Conservation (phyloP, 1,139 yeast genomes). For the Entelexis sorbosivorans region DNA sequence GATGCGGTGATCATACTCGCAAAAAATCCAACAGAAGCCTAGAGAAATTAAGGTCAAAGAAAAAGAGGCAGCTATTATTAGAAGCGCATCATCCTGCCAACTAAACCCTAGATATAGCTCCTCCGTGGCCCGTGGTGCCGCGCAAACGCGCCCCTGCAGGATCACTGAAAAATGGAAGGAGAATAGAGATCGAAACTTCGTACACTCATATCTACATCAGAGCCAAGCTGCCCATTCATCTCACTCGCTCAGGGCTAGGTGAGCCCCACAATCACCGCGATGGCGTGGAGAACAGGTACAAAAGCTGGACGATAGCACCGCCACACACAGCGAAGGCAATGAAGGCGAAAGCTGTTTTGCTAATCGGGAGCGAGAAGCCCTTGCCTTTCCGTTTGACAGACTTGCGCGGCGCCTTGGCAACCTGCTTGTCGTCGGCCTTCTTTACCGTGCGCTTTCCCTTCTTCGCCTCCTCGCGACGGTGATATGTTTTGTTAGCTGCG, state of each 20-base stretch:
- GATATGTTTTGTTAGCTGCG: conserved; percentile 71
- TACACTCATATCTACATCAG: too few species aligned
- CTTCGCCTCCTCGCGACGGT: conserved; percentile 54
- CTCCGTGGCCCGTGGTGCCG: too few species aligned
- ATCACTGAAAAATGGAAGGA: too few species aligned
- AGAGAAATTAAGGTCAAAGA: too few species aligned
- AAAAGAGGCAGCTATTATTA: too few species aligned
- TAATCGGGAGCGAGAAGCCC: conserved; percentile 1
- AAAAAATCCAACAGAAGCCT: too few species aligned
- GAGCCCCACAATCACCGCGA: conserved; percentile 1
- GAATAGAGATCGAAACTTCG: too few species aligned
- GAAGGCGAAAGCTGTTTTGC: conserved; percentile 13
- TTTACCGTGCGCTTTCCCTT: conserved; percentile 38
- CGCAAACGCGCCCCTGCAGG: too few species aligned
- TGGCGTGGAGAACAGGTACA: conserved; percentile 28
- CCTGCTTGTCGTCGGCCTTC: conserved; percentile 1
- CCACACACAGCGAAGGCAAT: conserved; percentile 66
- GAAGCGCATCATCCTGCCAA: too few species aligned
- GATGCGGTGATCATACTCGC: too few species aligned
- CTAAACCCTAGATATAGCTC: too few species aligned
- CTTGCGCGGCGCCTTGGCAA: conserved; percentile 1
- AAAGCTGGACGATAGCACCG: conserved; percentile 66
- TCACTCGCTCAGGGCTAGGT: background rate
- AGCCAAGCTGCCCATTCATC: background rate
- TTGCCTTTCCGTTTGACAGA: background rate